Base-by-base conservation (phyloP, 108 stramenopile species). In the Pseudonitzschia multiseries region DNA sequence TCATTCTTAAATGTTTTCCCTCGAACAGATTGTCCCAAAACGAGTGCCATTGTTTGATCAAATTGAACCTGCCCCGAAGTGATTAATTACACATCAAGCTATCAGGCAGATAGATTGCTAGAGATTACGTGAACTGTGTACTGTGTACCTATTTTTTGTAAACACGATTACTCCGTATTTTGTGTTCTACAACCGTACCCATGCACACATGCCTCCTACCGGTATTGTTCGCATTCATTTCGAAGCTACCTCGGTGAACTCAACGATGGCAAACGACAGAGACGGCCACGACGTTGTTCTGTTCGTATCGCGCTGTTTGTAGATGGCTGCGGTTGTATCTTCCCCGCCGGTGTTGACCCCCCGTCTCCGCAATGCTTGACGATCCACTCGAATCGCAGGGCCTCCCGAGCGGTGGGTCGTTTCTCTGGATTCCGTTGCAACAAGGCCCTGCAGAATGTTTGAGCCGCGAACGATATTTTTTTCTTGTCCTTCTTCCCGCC, bases 391-490 rank as follows among this genome's bases (percentile, higher is more conserved):
- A 52, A 54, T 31, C 28, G 20, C 56, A 75, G 44, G 18, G 74
- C 67, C 52, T 68, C 36, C 22, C 46, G 54, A 29, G 74, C 74
- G n/a, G 74, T 59, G 2, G 74, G 74, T 60, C 74, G 65, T 61
- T 59, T 43, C 20, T 22, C 9, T n/a, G 66, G 67, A 75, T 75
- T 66, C 2, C n/a, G 32, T 68, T 68, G 50, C 26, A 75, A 41
- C 74, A 75, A 46, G 17, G 33, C 33, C 54, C 27, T 29, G 17
- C 66, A 68, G 68, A 75, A 75, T 8, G 59, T 65, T 24, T 60
- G 44, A 13, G 74, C 74, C 57, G 40, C 33, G 12, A 21, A 15
- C 15, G 50, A 68, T 31, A 32, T 48, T 33, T 2, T 65, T 20
- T 15, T 18, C 17, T 18, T 42, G 22, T 52, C 2, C 15, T 36